A percentile compares a stretch with the other conserved stretches of the same genome.
Evolutionary conservation across 257 asterid genomes (phyloP).

Genomic region (Ophiorrhiza pumila): DNA sequence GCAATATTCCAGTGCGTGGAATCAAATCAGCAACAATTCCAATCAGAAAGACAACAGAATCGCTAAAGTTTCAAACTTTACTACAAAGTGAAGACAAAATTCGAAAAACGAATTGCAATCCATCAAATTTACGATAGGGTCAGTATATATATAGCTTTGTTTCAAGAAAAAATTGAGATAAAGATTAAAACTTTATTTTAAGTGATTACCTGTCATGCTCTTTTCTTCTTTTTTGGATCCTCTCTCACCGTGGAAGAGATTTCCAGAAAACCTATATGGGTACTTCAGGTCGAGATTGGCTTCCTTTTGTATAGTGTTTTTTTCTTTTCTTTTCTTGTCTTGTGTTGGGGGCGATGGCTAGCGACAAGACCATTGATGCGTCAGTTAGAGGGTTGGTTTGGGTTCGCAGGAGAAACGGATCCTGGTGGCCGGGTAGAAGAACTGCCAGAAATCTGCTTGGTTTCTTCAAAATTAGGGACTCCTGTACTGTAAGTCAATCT

Average conservation of each 20-base stretch:
- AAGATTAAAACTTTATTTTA: slow-evolving; percentile 6
- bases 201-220: slow-evolving; percentile 57
- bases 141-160: background rate
- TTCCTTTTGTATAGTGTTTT: slow-evolving; percentile 26
- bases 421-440: slow-evolving; percentile 98
- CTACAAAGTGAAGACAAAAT: background rate
- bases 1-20: background rate
- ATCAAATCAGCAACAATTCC: slow-evolving; percentile 4
- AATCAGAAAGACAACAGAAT: background rate
- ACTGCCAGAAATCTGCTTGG: slow-evolving; percentile 55
- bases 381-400: slow-evolving; percentile 87
- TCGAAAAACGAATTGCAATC: background rate
- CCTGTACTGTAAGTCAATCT: slow-evolving; percentile 95
- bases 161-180: background rate
- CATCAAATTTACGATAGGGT: background rate
- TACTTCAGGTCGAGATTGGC: slow-evolving; percentile 22
- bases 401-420: slow-evolving; percentile 88
- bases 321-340: slow-evolving; percentile 11
- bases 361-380: slow-evolving; percentile 50
- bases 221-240: background rate
- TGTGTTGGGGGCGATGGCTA: slow-evolving; percentile 53
- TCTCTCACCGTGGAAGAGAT: slow-evolving; percentile 3
- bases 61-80: slow-evolving; percentile 6
- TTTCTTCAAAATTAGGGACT: slow-evolving; percentile 73
- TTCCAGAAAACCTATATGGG: background rate